Evolutionary conservation across 257 asterid species (phyloP), one percentile per base, ranked within the genome.

Genomic region (Solanum lycopersicoides): DNA sequence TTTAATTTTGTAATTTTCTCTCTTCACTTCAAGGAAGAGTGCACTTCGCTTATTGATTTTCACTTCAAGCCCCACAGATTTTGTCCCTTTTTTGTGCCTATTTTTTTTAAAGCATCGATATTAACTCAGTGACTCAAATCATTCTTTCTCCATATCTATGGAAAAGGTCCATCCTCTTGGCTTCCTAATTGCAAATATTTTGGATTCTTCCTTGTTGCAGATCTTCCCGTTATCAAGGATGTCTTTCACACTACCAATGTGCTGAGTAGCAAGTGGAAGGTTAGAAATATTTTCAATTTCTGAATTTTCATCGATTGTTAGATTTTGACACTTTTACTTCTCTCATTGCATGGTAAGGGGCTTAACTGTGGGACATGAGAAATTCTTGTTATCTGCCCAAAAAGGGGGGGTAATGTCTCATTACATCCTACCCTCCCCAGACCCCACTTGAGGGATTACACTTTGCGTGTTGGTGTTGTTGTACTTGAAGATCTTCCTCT

Each of bases 261-360:
- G 89, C 89, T 94, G 68, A 91, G 91, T 89, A 89, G 94, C 89
- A 95, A 94, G 91, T 94, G 98, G 98, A 95, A 95, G 98, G 99
- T 97, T 88, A 77, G 90, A 9, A n/a, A 88, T 80, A 80, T 30
- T 80, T 28, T 82, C 21, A 18, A 32, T 69, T 18, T 50, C 85
- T 30, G 44, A 53, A 11, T 80, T 82, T 82, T 47, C 44, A 82
- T 82, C 53, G 68, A 50, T 11, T 18, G 45, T 80, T 53, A 18
- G 85, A 53, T 50, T 20, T 28, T 30, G 25, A 11, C 66, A 47
- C 84, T 45, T 79, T 79, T 4, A 79, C 42, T 79, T 79, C 65
- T 79, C 65, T 44, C 15, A 41, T 41, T 77, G 84, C 84, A 44
- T 79, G 42, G 14, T 79, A 45, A 25, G 32, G 10, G 84, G 65